These are phyloP conservation scores for Houttuynia cordata DNA, from an alignment of 164 flowering plant species.

Conservation along the genomic window DNA sequence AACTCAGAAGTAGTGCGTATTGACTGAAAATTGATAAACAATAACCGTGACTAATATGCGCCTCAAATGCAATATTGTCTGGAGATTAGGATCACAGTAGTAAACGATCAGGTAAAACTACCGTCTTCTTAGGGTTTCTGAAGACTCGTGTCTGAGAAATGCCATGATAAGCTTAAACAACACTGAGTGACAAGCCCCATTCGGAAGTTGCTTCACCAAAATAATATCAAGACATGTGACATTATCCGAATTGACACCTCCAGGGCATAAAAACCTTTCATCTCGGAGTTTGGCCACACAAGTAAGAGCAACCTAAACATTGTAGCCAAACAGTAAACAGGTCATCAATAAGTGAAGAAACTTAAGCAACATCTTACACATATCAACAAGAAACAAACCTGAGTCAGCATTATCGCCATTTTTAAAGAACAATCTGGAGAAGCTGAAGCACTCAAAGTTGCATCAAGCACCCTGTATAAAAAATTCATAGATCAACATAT, in stretches of 20 bases:
- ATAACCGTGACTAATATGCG: neutral
- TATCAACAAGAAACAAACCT: slow-evolving; percentile 29
- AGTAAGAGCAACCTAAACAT: slow-evolving; percentile 69
- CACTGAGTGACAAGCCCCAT: slow-evolving; percentile 81
- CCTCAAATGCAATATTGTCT: neutral
- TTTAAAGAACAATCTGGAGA: slow-evolving; percentile 91
- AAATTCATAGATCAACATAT: neutral
- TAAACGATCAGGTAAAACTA: slow-evolving; percentile 10
- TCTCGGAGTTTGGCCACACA: slow-evolving; percentile 97
- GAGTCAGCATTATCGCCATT: slow-evolving; percentile 78
- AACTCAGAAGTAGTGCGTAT: slow-evolving; percentile 87
- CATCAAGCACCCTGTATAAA: slow-evolving; percentile 65
- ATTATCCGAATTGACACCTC: slow-evolving; percentile 53
- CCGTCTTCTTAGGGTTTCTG: slow-evolving; percentile 89
- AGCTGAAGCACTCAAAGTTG: slow-evolving; percentile 72
- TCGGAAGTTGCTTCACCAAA: slow-evolving; percentile 60
- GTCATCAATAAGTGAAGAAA: neutral
- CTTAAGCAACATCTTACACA: neutral
- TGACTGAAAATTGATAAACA: slow-evolving; percentile 40
- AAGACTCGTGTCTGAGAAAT: slow-evolving; percentile 69
- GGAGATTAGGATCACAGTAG: neutral
- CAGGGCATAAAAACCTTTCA: slow-evolving; percentile 61
- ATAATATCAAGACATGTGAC: slow-evolving; percentile 79
- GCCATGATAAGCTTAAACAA: slow-evolving; percentile 81
- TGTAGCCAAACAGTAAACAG: neutral